These are phyloP conservation scores for Ogataea allantospora DNA, from an alignment of 805 yeast species.

Conservation along the genomic window DNA sequence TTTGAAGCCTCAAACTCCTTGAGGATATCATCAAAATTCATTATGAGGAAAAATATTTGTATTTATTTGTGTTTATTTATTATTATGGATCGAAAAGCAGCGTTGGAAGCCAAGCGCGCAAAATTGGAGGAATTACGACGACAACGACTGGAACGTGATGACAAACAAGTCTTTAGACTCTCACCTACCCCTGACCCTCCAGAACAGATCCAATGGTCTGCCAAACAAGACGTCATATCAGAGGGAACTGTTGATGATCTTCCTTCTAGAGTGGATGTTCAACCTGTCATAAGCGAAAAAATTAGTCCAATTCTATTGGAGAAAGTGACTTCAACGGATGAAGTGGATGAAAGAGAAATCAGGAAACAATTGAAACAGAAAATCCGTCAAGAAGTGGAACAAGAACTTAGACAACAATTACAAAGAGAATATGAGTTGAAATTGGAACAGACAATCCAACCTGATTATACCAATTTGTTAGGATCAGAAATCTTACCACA, in stretches of 20 bases:
- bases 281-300: too few relatives aligned
- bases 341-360: constrained; percentile 11
- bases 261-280: too few relatives aligned
- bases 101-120: constrained; percentile 50
- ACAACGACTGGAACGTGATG: constrained; percentile 38
- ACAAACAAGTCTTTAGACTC: too few relatives aligned
- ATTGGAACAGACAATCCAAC: neutral
- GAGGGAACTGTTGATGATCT: too few relatives aligned
- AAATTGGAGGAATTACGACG: constrained; percentile 51
- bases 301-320: constrained; percentile 3
- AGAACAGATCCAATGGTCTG: too few relatives aligned
- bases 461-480: constrained; percentile 1
- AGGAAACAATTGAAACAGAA: constrained; percentile 13
- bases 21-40: constrained; percentile 70
- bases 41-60: constrained; percentile 15
- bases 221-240: too few relatives aligned
- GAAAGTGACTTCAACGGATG: constrained; percentile 7
- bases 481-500: constrained; percentile 4
- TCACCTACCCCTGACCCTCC: too few relatives aligned
- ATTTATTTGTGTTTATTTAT: constrained; percentile 2
- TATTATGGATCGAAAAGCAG: constrained; percentile 26
- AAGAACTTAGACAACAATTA: constrained; percentile 6
- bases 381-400: constrained; percentile 13
- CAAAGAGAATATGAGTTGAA: constrained; percentile 13
- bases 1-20: constrained; percentile 54